A percentile compares a stretch with the other conserved stretches of the same genome.
Conservation (phyloP, 1,139 yeast species). For the Scheffersomyces quercinus region DNA sequence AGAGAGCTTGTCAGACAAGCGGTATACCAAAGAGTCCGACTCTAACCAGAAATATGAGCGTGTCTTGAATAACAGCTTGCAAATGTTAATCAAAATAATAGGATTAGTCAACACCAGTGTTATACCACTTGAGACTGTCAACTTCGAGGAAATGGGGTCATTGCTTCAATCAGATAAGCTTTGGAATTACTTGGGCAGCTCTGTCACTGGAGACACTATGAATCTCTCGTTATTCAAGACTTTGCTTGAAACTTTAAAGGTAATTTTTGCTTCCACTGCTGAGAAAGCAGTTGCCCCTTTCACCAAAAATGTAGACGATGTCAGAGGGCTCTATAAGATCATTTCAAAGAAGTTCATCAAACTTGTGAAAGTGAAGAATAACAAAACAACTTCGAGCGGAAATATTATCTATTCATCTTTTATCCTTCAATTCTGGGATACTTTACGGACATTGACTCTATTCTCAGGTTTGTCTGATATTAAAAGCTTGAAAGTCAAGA, state of each 20-base stretch:
- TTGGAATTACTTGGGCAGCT: conserved; percentile 41
- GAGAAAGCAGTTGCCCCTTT: conserved; percentile 11
- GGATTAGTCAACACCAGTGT: conserved; percentile 17
- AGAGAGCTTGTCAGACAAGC: conserved; percentile 70
- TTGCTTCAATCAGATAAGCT: conserved; percentile 40
- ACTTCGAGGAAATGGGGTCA: conserved; percentile 20
- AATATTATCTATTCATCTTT: conserved; percentile 44
- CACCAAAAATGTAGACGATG: conserved; percentile 15
- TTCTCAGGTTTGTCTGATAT: conserved; percentile 16
- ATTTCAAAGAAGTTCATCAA: conserved; percentile 53
- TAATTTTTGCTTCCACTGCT: conserved; percentile 15
- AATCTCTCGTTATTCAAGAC: conserved; percentile 52
- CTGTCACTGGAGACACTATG: conserved; percentile 24
- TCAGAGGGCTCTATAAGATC: conserved; percentile 39
- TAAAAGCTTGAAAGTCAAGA: conserved; percentile 29
- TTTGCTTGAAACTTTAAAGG: conserved; percentile 35
- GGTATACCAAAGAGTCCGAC: conserved; percentile 70
- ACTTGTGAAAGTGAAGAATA: conserved; percentile 44
- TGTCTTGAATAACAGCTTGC: conserved; percentile 53
- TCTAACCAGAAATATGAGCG: conserved; percentile 66
- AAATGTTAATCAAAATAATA: conserved; percentile 47
- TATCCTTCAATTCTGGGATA: conserved; percentile 50
- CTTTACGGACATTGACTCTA: conserved; percentile 42
- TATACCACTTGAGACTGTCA: conserved; percentile 4
- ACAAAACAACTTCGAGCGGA: conserved; percentile 23